Base-by-base conservation (phyloP, 1,284 basidiomycete genomes). In the Golubevia sp. region DNA sequence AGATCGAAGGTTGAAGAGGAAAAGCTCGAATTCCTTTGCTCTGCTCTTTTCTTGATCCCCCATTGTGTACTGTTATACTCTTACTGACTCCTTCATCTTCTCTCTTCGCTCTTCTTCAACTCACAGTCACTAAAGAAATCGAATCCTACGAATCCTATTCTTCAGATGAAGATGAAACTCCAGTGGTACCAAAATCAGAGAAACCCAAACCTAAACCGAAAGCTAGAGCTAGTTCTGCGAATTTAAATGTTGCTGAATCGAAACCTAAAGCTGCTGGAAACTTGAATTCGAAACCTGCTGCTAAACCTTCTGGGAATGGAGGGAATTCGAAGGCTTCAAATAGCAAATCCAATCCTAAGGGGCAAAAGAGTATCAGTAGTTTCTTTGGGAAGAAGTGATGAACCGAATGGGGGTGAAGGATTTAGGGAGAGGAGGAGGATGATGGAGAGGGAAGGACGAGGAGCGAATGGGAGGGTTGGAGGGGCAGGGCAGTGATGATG, bases 111-210 rank as follows among this genome's bases (percentile, higher is more conserved):
- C 18, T 44, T 44, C 38, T 44, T 44, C 11, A 44, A 8, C 13
- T 18, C 15, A 59, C 50, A 54, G 25, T 44, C 20, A 61, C 26
- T 18, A 61, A 25, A 34, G 68, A 70, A 49, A 58, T 72, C n/a
- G 73, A 79, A 54, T 71, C 67, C 61, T 76, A 76, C 53, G 77
- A 77, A 53, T 75, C 74, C 13, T 73, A 73, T 49, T 71, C 70
- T 2, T 71, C 74, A 1, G 73, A 76, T 20, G 74, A 76, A 60
- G 68, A 67, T 21, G 70, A 72, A 57, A 49, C 64, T 2, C 64
- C 67, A 1, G 62, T 21, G 13, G 27, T 24, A 15, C 63, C 25
- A 59, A 62, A 15, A 49, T 55, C 0, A 64, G 38, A 44, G 38
- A 44, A 44, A 18, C 11, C 38, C 38, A 44, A 44, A 44, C 38